These are phyloP conservation scores for Brasilioporus rufonigricans DNA, from an alignment of 768 basidiomycete species.

Conservation along the genomic window DNA sequence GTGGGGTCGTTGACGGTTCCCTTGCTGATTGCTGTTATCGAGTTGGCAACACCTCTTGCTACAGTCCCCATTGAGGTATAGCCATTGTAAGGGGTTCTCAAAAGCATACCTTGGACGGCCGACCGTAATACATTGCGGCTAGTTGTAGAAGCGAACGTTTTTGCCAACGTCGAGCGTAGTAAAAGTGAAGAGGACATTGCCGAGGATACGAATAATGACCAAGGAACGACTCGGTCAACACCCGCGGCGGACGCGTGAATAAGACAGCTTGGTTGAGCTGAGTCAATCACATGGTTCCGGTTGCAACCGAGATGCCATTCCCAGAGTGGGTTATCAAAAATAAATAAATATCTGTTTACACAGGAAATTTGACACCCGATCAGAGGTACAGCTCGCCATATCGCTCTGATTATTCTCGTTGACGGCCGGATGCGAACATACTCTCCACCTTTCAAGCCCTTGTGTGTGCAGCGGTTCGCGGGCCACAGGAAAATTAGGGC, in stretches of 20 bases:
- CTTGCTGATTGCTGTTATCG: conserved; percentile 68
- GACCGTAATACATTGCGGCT: conserved; percentile 41
- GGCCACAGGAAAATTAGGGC: too few relatives aligned
- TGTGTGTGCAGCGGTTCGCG: too few relatives aligned
- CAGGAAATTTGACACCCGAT: too few relatives aligned
- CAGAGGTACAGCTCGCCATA: too few relatives aligned
- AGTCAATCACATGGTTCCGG: not conserved
- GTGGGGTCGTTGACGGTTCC: conserved; percentile 97
- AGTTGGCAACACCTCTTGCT: conserved; percentile 43
- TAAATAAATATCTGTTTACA: too few relatives aligned
- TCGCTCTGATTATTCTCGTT: too few relatives aligned
- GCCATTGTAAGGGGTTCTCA: not conserved
- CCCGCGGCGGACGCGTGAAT: too few relatives aligned
- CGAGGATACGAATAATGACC: not conserved
- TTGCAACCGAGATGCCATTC: not conserved
- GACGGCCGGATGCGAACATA: too few relatives aligned
- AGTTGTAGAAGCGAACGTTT: conserved; percentile 34
- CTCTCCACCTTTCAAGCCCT: too few relatives aligned
- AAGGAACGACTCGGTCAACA: not conserved
- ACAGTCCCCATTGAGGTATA: not conserved
- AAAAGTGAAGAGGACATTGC: conserved; percentile 47
- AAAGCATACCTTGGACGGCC: conserved; percentile 39
- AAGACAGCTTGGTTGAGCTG: too few relatives aligned
- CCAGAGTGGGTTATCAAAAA: too few relatives aligned
- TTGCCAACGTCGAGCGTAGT: conserved; percentile 37